A percentile compares a stretch with the other conserved stretches of the same genome.
Evolutionary conservation across 176 grass and related monocot species (phyloP).

Genomic region (Leersia perrieri): DNA sequence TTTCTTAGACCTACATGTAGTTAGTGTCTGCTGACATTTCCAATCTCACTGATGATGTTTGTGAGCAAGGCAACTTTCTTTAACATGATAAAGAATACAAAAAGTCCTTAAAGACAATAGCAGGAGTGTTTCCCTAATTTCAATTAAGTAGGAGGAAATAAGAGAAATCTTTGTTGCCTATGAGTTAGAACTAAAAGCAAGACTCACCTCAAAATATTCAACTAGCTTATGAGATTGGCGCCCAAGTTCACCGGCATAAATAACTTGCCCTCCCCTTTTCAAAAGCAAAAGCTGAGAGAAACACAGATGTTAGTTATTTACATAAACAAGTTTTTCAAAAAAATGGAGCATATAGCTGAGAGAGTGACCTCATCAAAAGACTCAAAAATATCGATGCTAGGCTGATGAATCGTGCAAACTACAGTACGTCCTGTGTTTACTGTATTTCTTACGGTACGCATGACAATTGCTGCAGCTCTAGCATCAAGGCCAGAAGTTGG

Average conservation of each 20-base stretch:
- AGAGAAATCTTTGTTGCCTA: not conserved
- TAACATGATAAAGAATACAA: too few species aligned
- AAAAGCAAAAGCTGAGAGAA: slow-evolving; percentile 77
- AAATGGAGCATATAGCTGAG: not conserved
- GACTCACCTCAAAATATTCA: slow-evolving; percentile 77
- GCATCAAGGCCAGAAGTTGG: slow-evolving; percentile 96
- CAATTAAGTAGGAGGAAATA: not conserved
- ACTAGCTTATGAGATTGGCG: slow-evolving; percentile 68
- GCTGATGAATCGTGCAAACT: slow-evolving; percentile 95
- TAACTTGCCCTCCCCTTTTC: slow-evolving; percentile 84
- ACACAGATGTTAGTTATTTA: not conserved
- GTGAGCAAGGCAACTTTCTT: not conserved
- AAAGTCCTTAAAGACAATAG: too few species aligned
- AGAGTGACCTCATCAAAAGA: slow-evolving; percentile 81
- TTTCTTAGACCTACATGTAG: not conserved
- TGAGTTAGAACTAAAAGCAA: not conserved
- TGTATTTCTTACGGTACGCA: slow-evolving; percentile 91
- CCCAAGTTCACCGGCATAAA: slow-evolving; percentile 87
- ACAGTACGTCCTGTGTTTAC: slow-evolving; percentile 93
- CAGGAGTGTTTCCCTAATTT: not conserved
- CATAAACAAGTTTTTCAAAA: not conserved
- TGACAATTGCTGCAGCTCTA: slow-evolving; percentile 92
- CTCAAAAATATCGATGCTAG: slow-evolving; percentile 97
- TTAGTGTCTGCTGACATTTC: not conserved
- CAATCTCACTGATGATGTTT: not conserved